A percentile compares a stretch with the other conserved stretches of the same genome.
Conservation (phyloP, 805 yeast species). For the Yarrowia sp. region DNA sequence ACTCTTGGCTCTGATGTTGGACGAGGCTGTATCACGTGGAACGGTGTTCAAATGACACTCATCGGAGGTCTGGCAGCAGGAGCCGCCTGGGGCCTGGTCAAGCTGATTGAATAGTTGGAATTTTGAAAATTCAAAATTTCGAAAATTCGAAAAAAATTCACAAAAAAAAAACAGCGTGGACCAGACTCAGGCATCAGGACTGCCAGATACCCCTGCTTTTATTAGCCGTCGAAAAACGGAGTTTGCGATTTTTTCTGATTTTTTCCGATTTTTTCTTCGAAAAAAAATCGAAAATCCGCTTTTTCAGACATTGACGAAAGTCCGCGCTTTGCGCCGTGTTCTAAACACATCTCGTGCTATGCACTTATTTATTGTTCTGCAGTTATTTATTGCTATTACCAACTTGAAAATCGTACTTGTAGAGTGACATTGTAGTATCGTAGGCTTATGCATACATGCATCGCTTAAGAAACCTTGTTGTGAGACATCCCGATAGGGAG, state of each 20-base stretch:
- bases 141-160: no score
- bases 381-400: constrained; percentile 21
- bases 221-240: no score
- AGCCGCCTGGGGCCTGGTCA: constrained; percentile 91
- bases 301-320: constrained; percentile 9
- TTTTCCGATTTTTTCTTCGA: no score
- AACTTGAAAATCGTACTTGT: background rate
- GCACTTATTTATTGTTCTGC: constrained; percentile 22
- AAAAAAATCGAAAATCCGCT: no score
- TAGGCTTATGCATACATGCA: background rate
- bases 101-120: constrained; percentile 56
- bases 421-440: background rate
- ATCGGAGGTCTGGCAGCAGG: constrained; percentile 98
- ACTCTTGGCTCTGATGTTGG: constrained; percentile 80
- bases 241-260: no score
- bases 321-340: constrained; percentile 25
- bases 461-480: background rate
- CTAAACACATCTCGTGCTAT: background rate
- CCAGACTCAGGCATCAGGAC: background rate
- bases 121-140: no score
- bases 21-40: constrained; percentile 46
- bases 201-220: background rate
- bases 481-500: background rate
- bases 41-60: constrained; percentile 88
- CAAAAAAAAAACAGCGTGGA: background rate